Evolutionary conservation across 2,329 filamentous ascomycete species (phyloP).

Genomic region (Stemphylium lycopersici): DNA sequence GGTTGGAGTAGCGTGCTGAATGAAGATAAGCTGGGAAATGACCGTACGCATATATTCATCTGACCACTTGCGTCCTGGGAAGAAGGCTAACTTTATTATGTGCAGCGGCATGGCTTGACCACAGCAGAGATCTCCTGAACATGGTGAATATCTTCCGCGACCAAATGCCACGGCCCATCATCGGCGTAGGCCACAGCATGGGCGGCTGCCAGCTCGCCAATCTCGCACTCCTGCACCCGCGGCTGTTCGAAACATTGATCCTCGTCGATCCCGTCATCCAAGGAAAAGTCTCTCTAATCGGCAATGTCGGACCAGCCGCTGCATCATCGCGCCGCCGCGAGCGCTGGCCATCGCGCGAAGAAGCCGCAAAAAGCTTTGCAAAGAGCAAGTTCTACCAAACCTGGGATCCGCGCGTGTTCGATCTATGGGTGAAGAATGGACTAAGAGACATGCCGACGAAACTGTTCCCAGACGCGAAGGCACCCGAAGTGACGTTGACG

Average conservation of each 20-base stretch:
- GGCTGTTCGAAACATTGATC: constrained; percentile 75
- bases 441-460: constrained; percentile 74
- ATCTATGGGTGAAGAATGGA: constrained; percentile 74
- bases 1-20: constrained; percentile 81
- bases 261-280: constrained; percentile 86
- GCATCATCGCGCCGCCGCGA: constrained; percentile 77
- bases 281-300: constrained; percentile 51
- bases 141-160: constrained; percentile 83
- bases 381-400: constrained; percentile 76
- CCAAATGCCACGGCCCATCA: constrained; percentile 78
- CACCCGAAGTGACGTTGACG: constrained; percentile 68
- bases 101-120: constrained; percentile 82
- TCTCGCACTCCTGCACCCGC: constrained; percentile 77
- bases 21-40: constrained; percentile 76
- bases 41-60: constrained; percentile 66
- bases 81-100: not conserved
- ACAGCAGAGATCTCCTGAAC: constrained; percentile 81
- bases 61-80: not conserved
- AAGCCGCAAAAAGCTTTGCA: constrained; percentile 70
- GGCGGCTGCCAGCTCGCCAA: constrained; percentile 77
- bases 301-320: constrained; percentile 55
- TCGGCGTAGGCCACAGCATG: constrained; percentile 90
- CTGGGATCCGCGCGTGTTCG: constrained; percentile 83
- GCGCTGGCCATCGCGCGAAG: constrained; percentile 76
- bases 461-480: constrained; percentile 57